Conservation (phyloP, 2,329 filamentous ascomycete genomes). For the Cladosporium colombiae region DNA sequence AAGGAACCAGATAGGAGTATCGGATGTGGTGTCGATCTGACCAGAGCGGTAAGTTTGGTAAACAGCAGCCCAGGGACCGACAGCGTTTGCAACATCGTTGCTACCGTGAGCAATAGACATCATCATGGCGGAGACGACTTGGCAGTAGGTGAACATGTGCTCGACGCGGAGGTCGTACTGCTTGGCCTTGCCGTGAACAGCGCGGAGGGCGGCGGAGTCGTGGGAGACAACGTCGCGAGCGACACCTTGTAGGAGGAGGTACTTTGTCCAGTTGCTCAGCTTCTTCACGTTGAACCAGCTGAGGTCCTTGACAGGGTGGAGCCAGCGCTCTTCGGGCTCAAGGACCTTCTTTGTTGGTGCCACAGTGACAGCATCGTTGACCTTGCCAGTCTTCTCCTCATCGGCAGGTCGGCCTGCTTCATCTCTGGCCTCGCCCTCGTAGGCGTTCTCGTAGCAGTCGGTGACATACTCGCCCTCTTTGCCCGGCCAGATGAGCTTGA, state of each 20-base stretch:
- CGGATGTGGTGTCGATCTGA: constrained; percentile 45
- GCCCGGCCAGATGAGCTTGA: constrained; percentile 31
- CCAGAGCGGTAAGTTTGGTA: constrained; percentile 59
- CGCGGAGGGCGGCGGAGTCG: constrained; percentile 52
- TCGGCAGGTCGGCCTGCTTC: background rate
- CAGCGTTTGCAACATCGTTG: constrained; percentile 63
- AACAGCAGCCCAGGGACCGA: constrained; percentile 62
- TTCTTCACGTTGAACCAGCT: constrained; percentile 19
- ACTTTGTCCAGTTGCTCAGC: constrained; percentile 25
- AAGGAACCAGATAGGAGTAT: constrained; percentile 63
- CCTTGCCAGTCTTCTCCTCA: constrained; percentile 11
- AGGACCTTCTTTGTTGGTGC: background rate
- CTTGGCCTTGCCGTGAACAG: constrained; percentile 41
- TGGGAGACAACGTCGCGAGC: constrained; percentile 29
- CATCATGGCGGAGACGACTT: constrained; percentile 68
- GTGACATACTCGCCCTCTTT: constrained; percentile 26
- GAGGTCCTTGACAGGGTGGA: constrained; percentile 13
- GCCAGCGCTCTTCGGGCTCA: constrained; percentile 18
- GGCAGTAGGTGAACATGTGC: constrained; percentile 65
- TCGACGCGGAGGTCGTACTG: constrained; percentile 64
- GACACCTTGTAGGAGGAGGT: constrained; percentile 28
- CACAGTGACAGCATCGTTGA: background rate
- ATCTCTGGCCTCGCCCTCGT: constrained; percentile 3
- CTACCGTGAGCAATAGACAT: constrained; percentile 70
- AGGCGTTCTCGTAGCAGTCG: constrained; percentile 27